phyloP scores from a whole-genome alignment of 495 filamentous ascomycete species.

The Hypomontagnella submonticulosa region DNA sequence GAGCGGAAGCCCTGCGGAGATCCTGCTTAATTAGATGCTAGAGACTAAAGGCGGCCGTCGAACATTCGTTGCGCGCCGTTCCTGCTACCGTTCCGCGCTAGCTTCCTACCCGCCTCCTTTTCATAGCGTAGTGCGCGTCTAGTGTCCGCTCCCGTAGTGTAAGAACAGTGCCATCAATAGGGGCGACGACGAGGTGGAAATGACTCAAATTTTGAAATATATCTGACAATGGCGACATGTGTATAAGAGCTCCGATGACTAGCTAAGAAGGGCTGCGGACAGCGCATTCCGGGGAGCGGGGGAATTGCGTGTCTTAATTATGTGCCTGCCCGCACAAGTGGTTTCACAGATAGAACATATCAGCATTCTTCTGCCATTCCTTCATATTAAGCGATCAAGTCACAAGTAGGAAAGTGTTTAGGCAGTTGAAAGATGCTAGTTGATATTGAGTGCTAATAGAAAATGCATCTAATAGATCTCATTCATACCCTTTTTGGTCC shows the following conservation, averaged over 20 bases:
- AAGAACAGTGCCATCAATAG: background rate
- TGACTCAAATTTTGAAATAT: too few species aligned
- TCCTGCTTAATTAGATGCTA: background rate
- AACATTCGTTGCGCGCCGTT: constrained; percentile 27
- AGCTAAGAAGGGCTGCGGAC: too few species aligned
- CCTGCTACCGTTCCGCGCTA: constrained; percentile 27
- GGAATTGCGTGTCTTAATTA: too few species aligned
- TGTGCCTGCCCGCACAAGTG: too few species aligned
- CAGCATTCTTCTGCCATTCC: too few species aligned
- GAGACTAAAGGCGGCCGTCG: constrained; percentile 14
- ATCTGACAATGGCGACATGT: too few species aligned
- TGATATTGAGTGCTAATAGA: background rate
- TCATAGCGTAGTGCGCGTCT: constrained; percentile 18
- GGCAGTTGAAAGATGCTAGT: background rate
- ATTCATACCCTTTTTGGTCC: constrained; percentile 4
- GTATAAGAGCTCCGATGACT: too few species aligned
- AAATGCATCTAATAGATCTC: constrained; percentile 16
- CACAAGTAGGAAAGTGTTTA: background rate
- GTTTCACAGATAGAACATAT: too few species aligned
- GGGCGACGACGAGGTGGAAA: too few species aligned
- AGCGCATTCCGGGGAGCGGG: too few species aligned
- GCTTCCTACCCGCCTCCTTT: constrained; percentile 17
- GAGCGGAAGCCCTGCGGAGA: constrained; percentile 10
- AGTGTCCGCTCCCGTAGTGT: constrained; percentile 16
- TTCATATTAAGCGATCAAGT: background rate